These are phyloP conservation scores for Alternaria consortialis DNA, from an alignment of 2,329 filamentous ascomycete species.

Conservation along the genomic window DNA sequence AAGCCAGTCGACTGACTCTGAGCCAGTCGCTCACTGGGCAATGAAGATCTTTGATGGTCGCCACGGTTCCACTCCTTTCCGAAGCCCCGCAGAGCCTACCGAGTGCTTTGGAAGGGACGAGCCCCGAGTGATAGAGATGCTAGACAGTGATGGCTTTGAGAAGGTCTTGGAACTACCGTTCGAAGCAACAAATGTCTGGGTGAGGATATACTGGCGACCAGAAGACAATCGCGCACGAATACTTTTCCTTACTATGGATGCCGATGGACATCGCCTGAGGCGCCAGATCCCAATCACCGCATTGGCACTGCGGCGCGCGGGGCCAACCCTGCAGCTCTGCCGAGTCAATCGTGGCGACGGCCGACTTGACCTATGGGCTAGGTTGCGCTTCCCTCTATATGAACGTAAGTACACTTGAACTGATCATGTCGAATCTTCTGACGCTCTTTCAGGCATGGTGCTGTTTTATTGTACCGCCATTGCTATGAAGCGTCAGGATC, in stretches of 20 bases:
- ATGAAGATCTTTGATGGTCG: slow-evolving; percentile 55
- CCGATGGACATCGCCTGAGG: slow-evolving; percentile 50
- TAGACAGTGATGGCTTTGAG: slow-evolving; percentile 53
- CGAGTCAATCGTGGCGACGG: slow-evolving; percentile 52
- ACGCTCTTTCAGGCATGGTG: slow-evolving; percentile 58
- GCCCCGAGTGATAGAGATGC: slow-evolving; percentile 44
- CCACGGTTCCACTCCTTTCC: slow-evolving; percentile 51
- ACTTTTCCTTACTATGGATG: slow-evolving; percentile 59
- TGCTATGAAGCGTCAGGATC: slow-evolving; percentile 67
- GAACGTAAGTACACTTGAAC: slow-evolving; percentile 56
- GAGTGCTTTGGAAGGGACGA: slow-evolving; percentile 50
- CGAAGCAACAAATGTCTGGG: slow-evolving; percentile 56
- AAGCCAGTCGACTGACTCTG: slow-evolving; percentile 48
- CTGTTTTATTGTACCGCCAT: slow-evolving; percentile 66
- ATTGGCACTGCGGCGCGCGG: slow-evolving; percentile 53
- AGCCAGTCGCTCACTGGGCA: slow-evolving; percentile 53
- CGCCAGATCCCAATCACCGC: slow-evolving; percentile 63
- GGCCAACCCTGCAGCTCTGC: slow-evolving; percentile 53
- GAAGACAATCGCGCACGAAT: slow-evolving; percentile 63
- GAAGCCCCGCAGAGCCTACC: slow-evolving; percentile 41
- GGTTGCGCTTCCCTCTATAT: slow-evolving; percentile 63
- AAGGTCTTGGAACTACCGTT: slow-evolving; percentile 57
- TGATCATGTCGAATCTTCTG: neutral
- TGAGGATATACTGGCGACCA: slow-evolving; percentile 62
- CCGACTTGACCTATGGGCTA: slow-evolving; percentile 61